These are phyloP conservation scores for Cryptococcus jaspeensis DNA, from an alignment of 1,284 basidiomycete genomes.

Conservation along the genomic window DNA sequence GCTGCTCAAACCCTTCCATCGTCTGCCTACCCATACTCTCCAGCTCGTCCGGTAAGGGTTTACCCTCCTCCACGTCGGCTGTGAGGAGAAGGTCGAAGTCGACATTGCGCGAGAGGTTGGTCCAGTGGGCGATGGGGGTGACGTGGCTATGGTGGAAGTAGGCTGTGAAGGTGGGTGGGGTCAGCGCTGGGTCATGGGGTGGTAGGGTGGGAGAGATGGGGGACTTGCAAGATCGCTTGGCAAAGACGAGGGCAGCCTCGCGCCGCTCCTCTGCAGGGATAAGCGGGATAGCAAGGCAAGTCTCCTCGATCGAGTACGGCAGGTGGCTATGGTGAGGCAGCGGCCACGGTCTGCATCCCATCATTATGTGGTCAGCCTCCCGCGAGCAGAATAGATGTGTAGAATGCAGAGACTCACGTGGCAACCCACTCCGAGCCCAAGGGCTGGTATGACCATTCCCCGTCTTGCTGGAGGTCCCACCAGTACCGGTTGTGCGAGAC, in stretches of 20 bases:
- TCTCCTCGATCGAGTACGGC: conserved; percentile 43
- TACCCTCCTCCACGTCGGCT: conserved; percentile 10
- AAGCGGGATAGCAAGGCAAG: conserved; percentile 31
- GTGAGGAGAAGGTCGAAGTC: conserved; percentile 16
- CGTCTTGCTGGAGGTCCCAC: conserved; percentile 33
- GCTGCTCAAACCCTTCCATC: conserved; percentile 13
- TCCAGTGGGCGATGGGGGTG: conserved; percentile 13
- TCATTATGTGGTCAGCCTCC: background rate
- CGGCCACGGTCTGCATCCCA: conserved; percentile 30
- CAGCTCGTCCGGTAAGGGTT: conserved; percentile 18
- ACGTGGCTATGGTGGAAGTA: background rate
- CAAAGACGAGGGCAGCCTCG: conserved; percentile 19
- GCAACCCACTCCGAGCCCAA: conserved; percentile 45
- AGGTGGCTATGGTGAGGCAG: conserved; percentile 37
- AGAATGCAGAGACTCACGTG: conserved; percentile 20
- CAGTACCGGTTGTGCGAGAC: conserved; percentile 28
- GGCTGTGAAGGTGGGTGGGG: background rate
- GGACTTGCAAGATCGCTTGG: conserved; percentile 20
- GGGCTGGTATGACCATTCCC: conserved; percentile 43
- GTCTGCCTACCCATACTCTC: conserved; percentile 7
- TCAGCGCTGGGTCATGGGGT: background rate
- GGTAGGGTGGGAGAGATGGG: too few relatives aligned
- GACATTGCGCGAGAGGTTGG: conserved; percentile 1
- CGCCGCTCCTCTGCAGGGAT: conserved; percentile 9
- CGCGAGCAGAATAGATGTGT: background rate